Evolutionary conservation across 257 asterid species (phyloP).

Genomic region (Solanum chaucha): DNA sequence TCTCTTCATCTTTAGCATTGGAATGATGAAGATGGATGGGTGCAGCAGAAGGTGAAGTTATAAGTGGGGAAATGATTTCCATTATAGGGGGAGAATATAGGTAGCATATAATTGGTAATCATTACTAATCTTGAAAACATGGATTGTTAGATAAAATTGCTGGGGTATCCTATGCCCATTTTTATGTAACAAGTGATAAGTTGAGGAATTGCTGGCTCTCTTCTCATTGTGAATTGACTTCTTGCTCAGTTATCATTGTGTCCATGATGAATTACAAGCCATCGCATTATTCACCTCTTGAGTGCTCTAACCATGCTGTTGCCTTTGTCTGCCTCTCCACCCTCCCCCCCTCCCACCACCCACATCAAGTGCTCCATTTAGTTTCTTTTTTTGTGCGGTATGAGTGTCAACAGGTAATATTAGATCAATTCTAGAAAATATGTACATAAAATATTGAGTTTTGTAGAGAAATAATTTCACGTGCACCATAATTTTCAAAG

Average conservation of each 20-base stretch:
- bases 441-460: too few relatives aligned
- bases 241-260: constrained; percentile 29
- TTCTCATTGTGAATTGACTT: constrained; percentile 41
- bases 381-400: not conserved
- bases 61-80: constrained; percentile 18
- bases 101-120: constrained; percentile 17
- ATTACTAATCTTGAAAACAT: constrained; percentile 24
- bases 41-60: constrained; percentile 7
- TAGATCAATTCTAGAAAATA: not conserved
- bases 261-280: constrained; percentile 25
- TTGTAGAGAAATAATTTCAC: not conserved
- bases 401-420: not conserved
- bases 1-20: constrained; percentile 26
- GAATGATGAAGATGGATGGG: constrained; percentile 5
- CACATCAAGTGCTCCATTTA: not conserved
- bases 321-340: not conserved
- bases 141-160: constrained; percentile 10
- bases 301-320: constrained; percentile 9
- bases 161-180: constrained; percentile 34
- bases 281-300: constrained; percentile 7
- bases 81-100: not conserved
- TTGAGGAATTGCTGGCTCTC: constrained; percentile 12
- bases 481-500: not conserved
- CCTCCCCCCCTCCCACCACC: not conserved
- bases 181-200: constrained; percentile 9